These are phyloP conservation scores for Naganishia vishniacii DNA, from an alignment of 768 basidiomycete species.

Conservation along the genomic window DNA sequence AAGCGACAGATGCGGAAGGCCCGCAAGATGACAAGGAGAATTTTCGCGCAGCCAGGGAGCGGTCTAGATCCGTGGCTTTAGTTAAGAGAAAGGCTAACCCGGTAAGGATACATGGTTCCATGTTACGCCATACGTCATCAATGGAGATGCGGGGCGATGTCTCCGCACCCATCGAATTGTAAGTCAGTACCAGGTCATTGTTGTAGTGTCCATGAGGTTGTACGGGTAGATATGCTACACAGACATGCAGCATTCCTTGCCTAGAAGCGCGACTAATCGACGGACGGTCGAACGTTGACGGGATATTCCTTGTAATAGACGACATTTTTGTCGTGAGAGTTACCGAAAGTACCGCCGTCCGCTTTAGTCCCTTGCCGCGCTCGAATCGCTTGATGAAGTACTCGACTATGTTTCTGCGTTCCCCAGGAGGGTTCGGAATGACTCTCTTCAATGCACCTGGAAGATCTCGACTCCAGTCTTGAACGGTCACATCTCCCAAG, in stretches of 20 bases:
- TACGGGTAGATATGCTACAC: not conserved
- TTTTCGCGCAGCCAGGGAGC: slow-evolving; percentile 15
- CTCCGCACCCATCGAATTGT: not conserved
- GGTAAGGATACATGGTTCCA: not conserved
- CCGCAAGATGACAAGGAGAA: slow-evolving; percentile 12
- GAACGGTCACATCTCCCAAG: not conserved
- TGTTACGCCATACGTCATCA: slow-evolving; percentile 2
- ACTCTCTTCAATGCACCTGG: not conserved
- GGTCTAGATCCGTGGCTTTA: slow-evolving; percentile 16
- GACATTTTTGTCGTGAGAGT: not conserved
- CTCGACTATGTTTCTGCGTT: not conserved
- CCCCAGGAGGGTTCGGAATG: not conserved
- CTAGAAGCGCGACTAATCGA: no score
- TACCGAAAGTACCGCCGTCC: not conserved
- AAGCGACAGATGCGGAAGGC: not conserved
- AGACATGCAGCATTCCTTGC: no score
- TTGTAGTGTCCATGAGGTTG: not conserved
- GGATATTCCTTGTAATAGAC: not conserved
- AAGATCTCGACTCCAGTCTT: not conserved
- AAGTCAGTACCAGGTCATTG: no score
- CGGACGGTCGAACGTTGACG: not conserved
- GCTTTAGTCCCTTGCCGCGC: not conserved
- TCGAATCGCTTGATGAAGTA: slow-evolving; percentile 14
- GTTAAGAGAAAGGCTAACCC: slow-evolving; percentile 1
- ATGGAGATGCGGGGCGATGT: slow-evolving; percentile 5